phyloP scores from a whole-genome alignment of 1,139 yeast species.

The Lizanozyma gosingica region DNA sequence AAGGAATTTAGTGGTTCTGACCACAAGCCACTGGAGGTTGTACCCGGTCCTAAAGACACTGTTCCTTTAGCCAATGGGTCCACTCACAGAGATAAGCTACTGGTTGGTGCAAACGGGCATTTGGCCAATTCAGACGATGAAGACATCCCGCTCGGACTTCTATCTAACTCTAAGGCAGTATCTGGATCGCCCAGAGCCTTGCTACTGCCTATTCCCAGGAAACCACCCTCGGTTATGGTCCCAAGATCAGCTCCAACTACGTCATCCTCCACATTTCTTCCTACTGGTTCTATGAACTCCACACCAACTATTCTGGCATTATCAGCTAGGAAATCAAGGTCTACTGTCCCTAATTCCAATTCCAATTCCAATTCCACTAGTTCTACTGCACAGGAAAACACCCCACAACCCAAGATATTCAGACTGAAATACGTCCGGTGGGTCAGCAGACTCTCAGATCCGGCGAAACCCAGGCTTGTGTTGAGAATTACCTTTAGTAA shows the following conservation, averaged over 20 bases:
- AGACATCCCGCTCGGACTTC: slow-evolving; percentile 20
- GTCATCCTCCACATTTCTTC: too few species aligned
- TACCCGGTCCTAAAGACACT: too few species aligned
- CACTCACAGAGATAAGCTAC: too few species aligned
- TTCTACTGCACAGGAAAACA: too few species aligned
- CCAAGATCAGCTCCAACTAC: too few species aligned
- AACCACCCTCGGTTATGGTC: too few species aligned
- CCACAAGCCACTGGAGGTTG: too few species aligned
- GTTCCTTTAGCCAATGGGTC: too few species aligned
- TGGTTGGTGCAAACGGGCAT: not conserved
- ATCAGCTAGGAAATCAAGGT: too few species aligned
- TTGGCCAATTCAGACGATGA: slow-evolving; percentile 2
- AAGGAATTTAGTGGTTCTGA: slow-evolving; percentile 7
- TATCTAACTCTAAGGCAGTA: slow-evolving; percentile 14
- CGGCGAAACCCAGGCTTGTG: slow-evolving; percentile 21
- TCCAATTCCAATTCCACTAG: too few species aligned
- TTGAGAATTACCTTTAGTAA: slow-evolving; percentile 19
- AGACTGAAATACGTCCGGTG: slow-evolving; percentile 15
- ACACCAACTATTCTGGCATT: too few species aligned
- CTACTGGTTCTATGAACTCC: not conserved
- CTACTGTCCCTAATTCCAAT: not conserved
- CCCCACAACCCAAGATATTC: slow-evolving; percentile 2
- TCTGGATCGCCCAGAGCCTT: not conserved
- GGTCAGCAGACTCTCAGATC: slow-evolving; percentile 22
- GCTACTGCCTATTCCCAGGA: not conserved